Conservation (phyloP, 2,329 filamentous ascomycete genomes). For the Claviceps sp. region DNA sequence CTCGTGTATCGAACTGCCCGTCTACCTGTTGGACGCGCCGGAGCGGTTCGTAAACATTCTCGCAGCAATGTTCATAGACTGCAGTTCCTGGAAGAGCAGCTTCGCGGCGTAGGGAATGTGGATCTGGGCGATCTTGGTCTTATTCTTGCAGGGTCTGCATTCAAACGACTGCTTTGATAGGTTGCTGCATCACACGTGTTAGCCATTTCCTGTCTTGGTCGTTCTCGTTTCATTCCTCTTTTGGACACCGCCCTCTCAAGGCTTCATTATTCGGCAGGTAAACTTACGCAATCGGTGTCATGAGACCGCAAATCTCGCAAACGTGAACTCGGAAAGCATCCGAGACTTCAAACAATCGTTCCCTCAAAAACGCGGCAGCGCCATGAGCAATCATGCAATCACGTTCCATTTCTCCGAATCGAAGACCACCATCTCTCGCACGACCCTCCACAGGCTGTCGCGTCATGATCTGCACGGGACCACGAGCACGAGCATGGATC, state of each 20-base stretch:
- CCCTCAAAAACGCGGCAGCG: constrained; percentile 91
- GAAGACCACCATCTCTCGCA: constrained; percentile 91
- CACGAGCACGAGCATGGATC: constrained; percentile 96
- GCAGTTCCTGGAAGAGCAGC: constrained; percentile 93
- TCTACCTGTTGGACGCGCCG: constrained; percentile 55
- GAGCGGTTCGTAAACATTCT: constrained; percentile 90
- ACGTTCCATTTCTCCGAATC: constrained; percentile 99
- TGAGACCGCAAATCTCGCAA: constrained; percentile 95
- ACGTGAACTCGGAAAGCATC: constrained; percentile 97
- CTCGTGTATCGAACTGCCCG: neutral
- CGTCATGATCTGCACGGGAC: constrained; percentile 93
- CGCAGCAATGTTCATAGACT: constrained; percentile 95
- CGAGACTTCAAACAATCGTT: constrained; percentile 91
- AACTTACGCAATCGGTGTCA: constrained; percentile 97
- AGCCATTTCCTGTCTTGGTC: constrained; percentile 12
- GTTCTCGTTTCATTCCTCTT: neutral
- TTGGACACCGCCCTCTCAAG: neutral
- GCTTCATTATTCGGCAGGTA: neutral
- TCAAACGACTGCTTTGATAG: constrained; percentile 93
- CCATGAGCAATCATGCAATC: constrained; percentile 99
- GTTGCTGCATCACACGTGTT: constrained; percentile 45
- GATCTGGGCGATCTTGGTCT: constrained; percentile 95
- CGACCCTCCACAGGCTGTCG: constrained; percentile 96
- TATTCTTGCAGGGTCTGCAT: constrained; percentile 96
- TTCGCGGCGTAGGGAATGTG: constrained; percentile 98